Evolutionary conservation across 2,329 filamentous ascomycete species (phyloP), one percentile per base, ranked within the genome.

Genomic region (Aspergillus caelatus): DNA sequence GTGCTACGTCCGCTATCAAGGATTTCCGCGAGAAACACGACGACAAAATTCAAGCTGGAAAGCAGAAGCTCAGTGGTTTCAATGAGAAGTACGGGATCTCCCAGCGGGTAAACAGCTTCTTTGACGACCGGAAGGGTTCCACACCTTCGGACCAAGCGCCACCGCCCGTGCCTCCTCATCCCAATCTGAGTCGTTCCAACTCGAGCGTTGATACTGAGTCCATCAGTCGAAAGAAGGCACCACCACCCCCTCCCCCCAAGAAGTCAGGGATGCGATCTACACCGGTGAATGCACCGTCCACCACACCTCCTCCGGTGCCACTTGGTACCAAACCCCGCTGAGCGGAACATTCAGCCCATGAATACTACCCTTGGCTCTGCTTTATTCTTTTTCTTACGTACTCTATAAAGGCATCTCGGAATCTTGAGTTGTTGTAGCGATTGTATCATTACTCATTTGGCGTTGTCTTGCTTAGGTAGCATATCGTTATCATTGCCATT

Each of bases 11-110:
- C 32, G 90, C 88, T 43, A 85, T 85, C 45, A 89, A 87, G 64
- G 84, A 90, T 71, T 91, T 93, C 75, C 87, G 88, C 16, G 86
- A 91, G 72, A 80, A 89, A 32, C 89, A 92, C 70, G 86, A 88
- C 4, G 89, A 89, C n/a, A 87, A 92, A 71, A 85, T 91, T 4
- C 84, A 86, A 1, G 79, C 86, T 1, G 89, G 89, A 0, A 82
- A 84, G 70, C 80, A 83, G 71, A 83, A 81, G 23, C 86, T 88
- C 4, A 86, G 84, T 64, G 81, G 78, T 1, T 67, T 71, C 23
- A 70, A 69, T 56, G 60, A 71, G 65, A 67, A 69, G 58, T 68
- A 68, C 50, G 63, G 68, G 23, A 88, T 88, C 57, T 75, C 79
- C 6, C 78, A 82, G 19, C 80, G 79, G 34, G 75, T 86, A 56